These are phyloP conservation scores for Dryas octopetala DNA, from an alignment of 306 rosid species.

Conservation along the genomic window DNA sequence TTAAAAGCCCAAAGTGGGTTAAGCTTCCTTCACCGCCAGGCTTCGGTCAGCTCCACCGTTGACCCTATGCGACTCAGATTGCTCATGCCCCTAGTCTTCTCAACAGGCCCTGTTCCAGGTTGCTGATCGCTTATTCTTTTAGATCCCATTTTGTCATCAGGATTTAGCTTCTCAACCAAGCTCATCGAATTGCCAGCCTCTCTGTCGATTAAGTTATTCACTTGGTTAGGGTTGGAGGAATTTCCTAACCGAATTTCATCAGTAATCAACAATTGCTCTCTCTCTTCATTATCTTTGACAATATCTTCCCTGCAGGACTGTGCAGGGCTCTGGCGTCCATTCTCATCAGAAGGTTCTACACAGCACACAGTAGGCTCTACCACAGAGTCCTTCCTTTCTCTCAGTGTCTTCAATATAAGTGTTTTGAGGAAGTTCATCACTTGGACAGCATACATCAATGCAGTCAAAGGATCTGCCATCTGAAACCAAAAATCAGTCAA, in stretches of 20 bases:
- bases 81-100: conserved; percentile 49
- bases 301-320: conserved; percentile 40
- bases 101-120: conserved; percentile 32
- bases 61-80: conserved; percentile 48
- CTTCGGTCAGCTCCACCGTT: conserved; percentile 55
- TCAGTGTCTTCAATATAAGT: conserved; percentile 56
- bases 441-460: conserved; percentile 88
- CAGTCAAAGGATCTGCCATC: conserved; percentile 91
- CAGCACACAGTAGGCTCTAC: conserved; percentile 38
- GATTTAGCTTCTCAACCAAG: conserved; percentile 38
- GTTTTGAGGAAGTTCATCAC: conserved; percentile 88
- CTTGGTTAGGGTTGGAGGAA: conserved; percentile 26
- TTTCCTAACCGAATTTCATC: conserved; percentile 37
- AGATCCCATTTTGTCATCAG: conserved; percentile 35
- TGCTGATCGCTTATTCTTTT: conserved; percentile 40
- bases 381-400: conserved; percentile 56
- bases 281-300: conserved; percentile 38
- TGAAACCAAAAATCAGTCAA: conserved; percentile 35
- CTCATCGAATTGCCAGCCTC: conserved; percentile 36
- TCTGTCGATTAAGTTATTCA: conserved; percentile 27
- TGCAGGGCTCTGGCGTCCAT: conserved; percentile 45
- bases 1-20: conserved; percentile 17
- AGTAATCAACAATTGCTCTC: conserved; percentile 25
- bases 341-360: conserved; percentile 58
- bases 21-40: conserved; percentile 60